Percentiles rank a stretch among this genome's conserved stretches.
Evolutionary conservation across 2,329 filamentous ascomycete species (phyloP).

Genomic region (Tolypocladium album): DNA sequence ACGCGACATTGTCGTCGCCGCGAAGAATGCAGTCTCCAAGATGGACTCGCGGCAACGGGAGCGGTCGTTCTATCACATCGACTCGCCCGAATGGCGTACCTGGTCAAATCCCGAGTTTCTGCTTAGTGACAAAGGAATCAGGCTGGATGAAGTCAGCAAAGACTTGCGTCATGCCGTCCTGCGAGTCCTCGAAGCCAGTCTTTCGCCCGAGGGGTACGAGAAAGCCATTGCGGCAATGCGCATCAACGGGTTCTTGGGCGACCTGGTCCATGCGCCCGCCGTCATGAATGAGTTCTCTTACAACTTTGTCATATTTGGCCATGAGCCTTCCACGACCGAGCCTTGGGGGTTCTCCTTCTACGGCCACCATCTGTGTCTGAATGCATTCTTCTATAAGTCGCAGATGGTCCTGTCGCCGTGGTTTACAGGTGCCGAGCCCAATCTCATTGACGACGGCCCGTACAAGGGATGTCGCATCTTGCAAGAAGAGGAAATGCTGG

Average conservation of each 20-base stretch:
- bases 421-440: constrained; percentile 74
- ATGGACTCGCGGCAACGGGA: constrained; percentile 38
- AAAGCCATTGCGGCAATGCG: constrained; percentile 62
- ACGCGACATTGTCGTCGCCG: constrained; percentile 40
- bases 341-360: constrained; percentile 70
- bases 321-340: constrained; percentile 34
- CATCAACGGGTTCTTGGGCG: constrained; percentile 64
- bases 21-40: constrained; percentile 31
- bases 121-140: constrained; percentile 55
- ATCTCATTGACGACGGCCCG: constrained; percentile 56
- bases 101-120: constrained; percentile 66
- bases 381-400: constrained; percentile 52
- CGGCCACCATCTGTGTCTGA: constrained; percentile 68
- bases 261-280: constrained; percentile 47
- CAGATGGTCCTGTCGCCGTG: constrained; percentile 63
- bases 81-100: constrained; percentile 61
- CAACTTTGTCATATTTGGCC: constrained; percentile 63
- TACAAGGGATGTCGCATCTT: constrained; percentile 56
- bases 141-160: constrained; percentile 48
- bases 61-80: constrained; percentile 47
- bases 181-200: constrained; percentile 41
- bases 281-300: constrained; percentile 69
- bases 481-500: constrained; percentile 51
- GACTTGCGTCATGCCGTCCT: constrained; percentile 39
- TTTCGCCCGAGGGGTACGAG: constrained; percentile 60